Evolutionary conservation across 2,329 filamentous ascomycete genomes (phyloP).

Genomic region (Escovopsis weberi): DNA sequence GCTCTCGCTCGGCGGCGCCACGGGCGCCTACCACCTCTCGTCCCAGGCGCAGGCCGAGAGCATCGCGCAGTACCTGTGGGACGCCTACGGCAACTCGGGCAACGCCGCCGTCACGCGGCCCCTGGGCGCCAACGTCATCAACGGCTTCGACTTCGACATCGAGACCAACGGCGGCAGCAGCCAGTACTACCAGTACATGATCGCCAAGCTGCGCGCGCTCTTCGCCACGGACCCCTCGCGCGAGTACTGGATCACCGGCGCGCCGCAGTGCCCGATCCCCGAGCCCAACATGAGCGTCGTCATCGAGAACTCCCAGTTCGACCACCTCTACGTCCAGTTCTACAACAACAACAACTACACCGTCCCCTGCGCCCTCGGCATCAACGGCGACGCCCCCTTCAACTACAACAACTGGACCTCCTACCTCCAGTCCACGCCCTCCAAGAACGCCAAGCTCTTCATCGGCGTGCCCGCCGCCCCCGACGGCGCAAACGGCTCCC

Average conservation of each 20-base stretch:
- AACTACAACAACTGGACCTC: slow-evolving; percentile 20
- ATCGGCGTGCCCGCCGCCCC: slow-evolving; percentile 18
- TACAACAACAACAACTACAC: slow-evolving; percentile 29
- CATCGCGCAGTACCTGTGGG: slow-evolving; percentile 9
- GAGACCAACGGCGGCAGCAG: slow-evolving; percentile 10
- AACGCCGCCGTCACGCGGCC: slow-evolving; percentile 9
- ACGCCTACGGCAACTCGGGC: slow-evolving; percentile 6
- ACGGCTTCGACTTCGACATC: slow-evolving; percentile 16
- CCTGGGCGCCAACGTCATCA: slow-evolving; percentile 13
- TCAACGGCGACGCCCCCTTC: slow-evolving; percentile 14
- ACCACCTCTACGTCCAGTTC: slow-evolving; percentile 28
- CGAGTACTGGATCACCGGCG: slow-evolving; percentile 29
- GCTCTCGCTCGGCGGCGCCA: slow-evolving; percentile 7
- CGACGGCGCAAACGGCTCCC: slow-evolving; percentile 7
- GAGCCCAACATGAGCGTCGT: slow-evolving; percentile 25
- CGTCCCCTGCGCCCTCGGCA: slow-evolving; percentile 9
- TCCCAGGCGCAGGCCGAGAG: slow-evolving; percentile 5
- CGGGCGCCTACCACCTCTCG: slow-evolving; percentile 2
- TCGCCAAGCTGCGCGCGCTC: slow-evolving; percentile 11
- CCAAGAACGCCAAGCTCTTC: slow-evolving; percentile 19
- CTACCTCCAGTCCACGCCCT: slow-evolving; percentile 13
- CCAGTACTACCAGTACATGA: slow-evolving; percentile 6
- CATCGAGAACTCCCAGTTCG: slow-evolving; percentile 22
- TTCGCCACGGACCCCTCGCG: slow-evolving; percentile 8
- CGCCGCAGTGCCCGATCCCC: slow-evolving; percentile 27